Base-by-base conservation (phyloP, 2,329 filamentous ascomycete species). In the Ophiostoma montium region DNA sequence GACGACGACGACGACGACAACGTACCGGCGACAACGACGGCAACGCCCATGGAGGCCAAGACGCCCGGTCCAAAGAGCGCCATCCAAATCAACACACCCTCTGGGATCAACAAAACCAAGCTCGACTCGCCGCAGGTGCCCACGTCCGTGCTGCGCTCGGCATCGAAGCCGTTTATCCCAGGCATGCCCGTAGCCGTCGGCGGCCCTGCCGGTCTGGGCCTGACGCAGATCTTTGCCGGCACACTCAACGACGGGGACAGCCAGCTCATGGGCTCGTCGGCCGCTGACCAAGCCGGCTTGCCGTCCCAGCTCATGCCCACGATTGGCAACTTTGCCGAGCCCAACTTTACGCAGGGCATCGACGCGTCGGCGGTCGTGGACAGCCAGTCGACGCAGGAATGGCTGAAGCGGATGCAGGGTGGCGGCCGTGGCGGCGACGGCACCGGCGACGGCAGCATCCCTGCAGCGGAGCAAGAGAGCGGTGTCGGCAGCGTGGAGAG, bases 201-300 rank as follows among this genome's bases (percentile, higher is more conserved):
- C 19, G 75, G 71, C 0, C 71, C 77, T 19, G 78, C 77, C 33
- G 79, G 78, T 3, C 67, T 94, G 38, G 84, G 86, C 10, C 71
- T 95, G 41, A 94, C 87, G 0, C 89, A 95, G 58, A 90, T 92
- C 54, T 95, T 95, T 61, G 85, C 84, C 5, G 86, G 86, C 12
- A 95, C 88, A 1, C 84, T 95, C 78, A 43, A 30, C 3, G 87
- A 85, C 12, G 30, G 21, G 44, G 79, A 70, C 61, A 78, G 72
- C 56, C 73, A 78, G 57, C 57, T 56, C 49, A 57, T 56, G 16
- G 57, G 59, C 13, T 36, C 46, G 12, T 33, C 41, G 3, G 46
- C 43, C 21, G 19, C 38, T 7, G 49, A 23, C 8, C 49, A 41
- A 1, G 27, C 48, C 19, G 57, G 57, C 31, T 62, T 72, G 16